These are phyloP conservation scores for Trichophyton benhamiae DNA, from an alignment of 2,329 filamentous ascomycete genomes.

Conservation along the genomic window DNA sequence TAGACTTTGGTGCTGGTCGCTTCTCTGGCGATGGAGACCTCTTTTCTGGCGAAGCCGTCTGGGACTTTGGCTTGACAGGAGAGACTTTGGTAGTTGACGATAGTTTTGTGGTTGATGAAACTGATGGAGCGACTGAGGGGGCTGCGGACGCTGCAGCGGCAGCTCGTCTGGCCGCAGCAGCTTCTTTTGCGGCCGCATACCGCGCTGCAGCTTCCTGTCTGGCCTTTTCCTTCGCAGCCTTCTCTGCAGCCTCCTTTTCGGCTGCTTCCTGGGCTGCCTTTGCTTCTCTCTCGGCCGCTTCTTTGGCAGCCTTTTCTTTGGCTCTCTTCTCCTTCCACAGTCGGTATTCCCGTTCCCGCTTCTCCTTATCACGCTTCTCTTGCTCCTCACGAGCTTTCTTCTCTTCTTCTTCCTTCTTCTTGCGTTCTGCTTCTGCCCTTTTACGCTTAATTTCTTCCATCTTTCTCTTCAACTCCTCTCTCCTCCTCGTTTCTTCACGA, in stretches of 20 bases:
- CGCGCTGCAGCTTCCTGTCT: constrained; percentile 15
- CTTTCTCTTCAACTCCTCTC: constrained; percentile 24
- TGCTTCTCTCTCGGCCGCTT: constrained; percentile 27
- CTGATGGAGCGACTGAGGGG: constrained; percentile 16
- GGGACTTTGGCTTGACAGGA: constrained; percentile 17
- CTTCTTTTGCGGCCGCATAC: constrained; percentile 24
- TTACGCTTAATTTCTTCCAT: constrained; percentile 28
- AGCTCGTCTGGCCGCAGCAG: constrained; percentile 23
- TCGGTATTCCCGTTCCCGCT: constrained; percentile 29
- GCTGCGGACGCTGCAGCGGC: constrained; percentile 28
- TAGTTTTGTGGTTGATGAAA: constrained; percentile 20
- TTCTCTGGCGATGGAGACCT: constrained; percentile 5
- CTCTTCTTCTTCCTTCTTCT: constrained; percentile 28
- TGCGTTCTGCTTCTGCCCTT: constrained; percentile 27
- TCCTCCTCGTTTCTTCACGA: constrained; percentile 27
- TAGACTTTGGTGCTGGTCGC: constrained; percentile 9
- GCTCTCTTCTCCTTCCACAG: constrained; percentile 25
- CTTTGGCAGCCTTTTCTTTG: constrained; percentile 10
- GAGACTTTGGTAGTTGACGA: constrained; percentile 14
- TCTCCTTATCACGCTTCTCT: constrained; percentile 28
- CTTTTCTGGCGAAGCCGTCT: constrained; percentile 31
- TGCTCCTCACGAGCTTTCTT: constrained; percentile 31
- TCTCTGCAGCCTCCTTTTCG: constrained; percentile 16
- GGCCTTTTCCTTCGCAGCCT: constrained; percentile 15
- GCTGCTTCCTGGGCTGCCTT: constrained; percentile 16